Evolutionary conservation across 371 early-diverging fungal genomes (phyloP), one percentile per base, ranked within the genome.

Genomic region (Lichtheimia ornata): DNA sequence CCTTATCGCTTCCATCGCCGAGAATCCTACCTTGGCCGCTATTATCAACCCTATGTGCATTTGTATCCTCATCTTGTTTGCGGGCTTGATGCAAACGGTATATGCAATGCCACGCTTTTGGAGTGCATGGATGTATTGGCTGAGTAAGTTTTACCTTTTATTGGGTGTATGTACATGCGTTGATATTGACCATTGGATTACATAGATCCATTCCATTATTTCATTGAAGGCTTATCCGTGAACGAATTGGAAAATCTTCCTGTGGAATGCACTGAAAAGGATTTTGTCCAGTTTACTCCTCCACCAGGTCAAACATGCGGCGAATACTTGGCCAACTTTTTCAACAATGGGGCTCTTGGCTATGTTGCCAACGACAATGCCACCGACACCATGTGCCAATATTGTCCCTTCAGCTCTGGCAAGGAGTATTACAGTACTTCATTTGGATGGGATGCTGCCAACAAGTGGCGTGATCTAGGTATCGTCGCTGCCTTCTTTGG

Each of bases 101-200:
- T 18, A 51, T 9, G 63, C 76, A 6, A 88, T 91, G 86, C 88
- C 89, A 9, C 58, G 63, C 42, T 89, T 92, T 72, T 91, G 90
- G 88, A 69, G 79, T 12, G 50, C 70, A 4, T 89, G 89, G 88
- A 82, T 93, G 77, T 90, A 89, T 66, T 85, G 82, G 77, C 35
- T 63, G 35, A 59, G 61, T 61, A 64, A 53, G 58, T 45, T 15
- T 18, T 47, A 43, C 11, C 11, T 11, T 35, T 9, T 9, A 11
- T 11, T 35, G 11, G 11, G 9, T 35, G 35, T 13, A 35, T 35
- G 35, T 13, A 13, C 17, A 47, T 47, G 47, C 17, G 2, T 2
- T 47, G 47, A 47, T 47, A 47, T 47, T 47, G n/a, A 17, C 24
- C 5, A 41, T 11, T 56, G 24, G 22, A 28, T 52, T 22, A 22